Base-by-base conservation (phyloP, 2,329 filamentous ascomycete genomes). In the Alternaria hordeiaustralica region DNA sequence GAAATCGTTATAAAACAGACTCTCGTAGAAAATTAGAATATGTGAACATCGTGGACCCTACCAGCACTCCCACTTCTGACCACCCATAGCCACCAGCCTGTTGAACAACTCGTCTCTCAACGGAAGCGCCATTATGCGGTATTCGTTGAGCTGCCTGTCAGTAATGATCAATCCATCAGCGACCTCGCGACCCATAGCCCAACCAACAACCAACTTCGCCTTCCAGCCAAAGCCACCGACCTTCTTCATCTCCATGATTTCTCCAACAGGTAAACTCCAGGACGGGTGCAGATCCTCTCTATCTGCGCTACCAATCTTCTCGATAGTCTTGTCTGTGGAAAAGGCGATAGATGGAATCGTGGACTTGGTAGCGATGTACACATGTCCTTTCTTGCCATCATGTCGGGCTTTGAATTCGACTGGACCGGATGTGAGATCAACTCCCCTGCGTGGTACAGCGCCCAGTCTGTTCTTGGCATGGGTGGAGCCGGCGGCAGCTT, bases 171-270 rank as follows among this genome's bases (percentile, higher is more conserved):
- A 70, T 0, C 92, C 92, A 81, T 96, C 93, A 0, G 90, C 88
- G 28, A 96, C 88, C 77, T 94, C 89, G 51, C 89, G 85, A 0
- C 88, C 87, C 72, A 93, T 85, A 1, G 91, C 89, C 92, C 93
- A 93, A 0, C 92, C 92, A 1, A 96, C 91, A 2, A 96, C 86
- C 54, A 96, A 81, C 82, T 93, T 95, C 2, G 89, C 89, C 80
- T 96, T 96, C 92, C 92, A 96, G 0, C 92, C 92, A 36, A 94
- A 84, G 0, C 93, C 93, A 5, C 93, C 92, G 2, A 94, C 83
- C 80, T 96, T 96, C 77, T 89, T 91, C 57, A 96, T 75, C 77
- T 94, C 92, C 55, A 78, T 82, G 49, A 96, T 90, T 15, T 95
- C 90, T 0, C 85, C 85, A 4, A 96, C 86, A 0, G 91, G 85